Evolutionary conservation across 2,329 filamentous ascomycete species (phyloP), one percentile per base, ranked within the genome.

Genomic region (Albophoma yamanashiensis): DNA sequence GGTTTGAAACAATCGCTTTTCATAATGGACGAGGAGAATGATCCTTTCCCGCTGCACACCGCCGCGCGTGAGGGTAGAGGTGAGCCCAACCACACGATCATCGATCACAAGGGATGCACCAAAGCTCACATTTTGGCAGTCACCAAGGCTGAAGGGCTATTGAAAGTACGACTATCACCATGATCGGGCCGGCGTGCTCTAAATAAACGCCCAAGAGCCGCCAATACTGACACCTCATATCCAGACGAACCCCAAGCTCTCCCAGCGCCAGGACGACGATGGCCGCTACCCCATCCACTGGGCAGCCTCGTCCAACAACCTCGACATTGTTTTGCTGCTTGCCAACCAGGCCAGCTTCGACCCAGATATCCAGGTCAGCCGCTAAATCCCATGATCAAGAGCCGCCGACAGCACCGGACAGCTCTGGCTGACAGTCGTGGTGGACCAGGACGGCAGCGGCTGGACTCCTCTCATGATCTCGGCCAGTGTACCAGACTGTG

Each of bases 241-340:
- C 59, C 59, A 93, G 88, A 85, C 87, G 65, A 92, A 96, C 69
- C 87, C 89, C 2, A 92, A 89, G 68, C 83, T 95, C 45, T 87
- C 90, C 34, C 80, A 77, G 55, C 74, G 74, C 61, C 85, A 86
- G 68, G 94, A 99, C 69, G 88, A 90, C 56, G 94, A 99, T 72
- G 91, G 91, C 20, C 89, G 94, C 53, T 83, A 96, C 43, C 88
- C 94, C 2, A 86, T 97, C 60, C 94, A 99, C 79, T 99, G 94
- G 94, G 93, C 94, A 0, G 85, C 86, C 2, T 94, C 92, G 27
- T 89, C 89, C 73, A 95, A 94, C 71, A 87, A 86, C 65, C 75
- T 88, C 8, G 82, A 87, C 31, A 91, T 97, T 61, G 86, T 90
- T 22, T 79, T 88, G 57, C 71, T 93, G 25, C 79, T 97, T 4